These are phyloP conservation scores for Cyberlindnera galapagoensis DNA, from an alignment of 805 yeast species.

Conservation along the genomic window DNA sequence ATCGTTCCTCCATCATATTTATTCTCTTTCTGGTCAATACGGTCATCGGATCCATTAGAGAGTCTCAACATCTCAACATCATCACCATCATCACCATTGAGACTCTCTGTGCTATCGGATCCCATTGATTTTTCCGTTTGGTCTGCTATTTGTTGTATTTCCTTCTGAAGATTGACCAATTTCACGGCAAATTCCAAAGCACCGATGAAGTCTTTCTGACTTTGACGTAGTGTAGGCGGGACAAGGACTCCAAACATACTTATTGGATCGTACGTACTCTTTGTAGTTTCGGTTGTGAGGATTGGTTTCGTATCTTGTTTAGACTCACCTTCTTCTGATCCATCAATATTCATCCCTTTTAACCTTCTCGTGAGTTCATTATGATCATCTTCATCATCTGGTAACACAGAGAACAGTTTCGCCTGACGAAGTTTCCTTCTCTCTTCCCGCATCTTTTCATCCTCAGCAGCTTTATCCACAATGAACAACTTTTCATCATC, in stretches of 20 bases:
- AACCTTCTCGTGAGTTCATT: constrained; percentile 1
- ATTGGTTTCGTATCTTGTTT: constrained; percentile 1
- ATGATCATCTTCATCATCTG: constrained; percentile 1
- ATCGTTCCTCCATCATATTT: no score
- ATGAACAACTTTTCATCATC: neutral
- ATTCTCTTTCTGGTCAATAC: no score
- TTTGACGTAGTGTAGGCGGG: constrained; percentile 32
- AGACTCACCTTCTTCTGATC: neutral
- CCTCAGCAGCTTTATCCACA: neutral
- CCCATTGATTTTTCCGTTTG: no score
- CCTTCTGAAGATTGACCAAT: constrained; percentile 2
- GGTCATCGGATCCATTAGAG: no score
- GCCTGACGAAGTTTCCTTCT: neutral
- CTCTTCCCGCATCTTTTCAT: neutral
- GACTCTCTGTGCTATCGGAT: no score
- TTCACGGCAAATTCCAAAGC: constrained; percentile 23
- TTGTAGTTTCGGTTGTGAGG: neutral
- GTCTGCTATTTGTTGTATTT: constrained; percentile 1
- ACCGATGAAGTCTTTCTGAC: constrained; percentile 32
- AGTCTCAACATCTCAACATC: no score
- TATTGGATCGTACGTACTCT: constrained; percentile 28
- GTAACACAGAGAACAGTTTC: no score
- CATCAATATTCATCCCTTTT: constrained; percentile 1
- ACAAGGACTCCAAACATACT: constrained; percentile 44
- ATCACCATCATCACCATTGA: no score